Conservation (phyloP, 2,329 filamentous ascomycete genomes). For the Arthrobotrys sinensis region DNA sequence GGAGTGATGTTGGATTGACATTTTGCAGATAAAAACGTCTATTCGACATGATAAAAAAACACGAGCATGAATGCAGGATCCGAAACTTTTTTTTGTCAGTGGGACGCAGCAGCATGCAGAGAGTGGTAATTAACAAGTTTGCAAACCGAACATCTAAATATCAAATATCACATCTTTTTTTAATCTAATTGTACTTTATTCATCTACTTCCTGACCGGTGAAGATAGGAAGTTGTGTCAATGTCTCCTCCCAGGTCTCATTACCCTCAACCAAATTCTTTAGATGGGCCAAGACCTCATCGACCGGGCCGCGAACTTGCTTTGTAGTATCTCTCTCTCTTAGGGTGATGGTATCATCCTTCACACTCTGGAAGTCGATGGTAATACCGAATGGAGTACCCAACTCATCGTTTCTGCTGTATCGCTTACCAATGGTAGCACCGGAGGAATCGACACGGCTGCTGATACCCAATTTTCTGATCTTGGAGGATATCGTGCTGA, state of each 20-base stretch:
- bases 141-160: too few relatives aligned
- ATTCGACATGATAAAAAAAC: too few relatives aligned
- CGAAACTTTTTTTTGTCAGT: background rate
- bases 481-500: slow-evolving; percentile 78
- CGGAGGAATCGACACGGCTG: slow-evolving; percentile 89
- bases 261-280: slow-evolving; percentile 75
- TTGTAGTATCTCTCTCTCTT: slow-evolving; percentile 89
- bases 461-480: slow-evolving; percentile 84
- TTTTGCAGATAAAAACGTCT: background rate
- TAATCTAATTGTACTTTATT: background rate
- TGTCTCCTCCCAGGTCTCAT: slow-evolving; percentile 79
- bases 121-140: too few relatives aligned
- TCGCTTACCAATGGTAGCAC: slow-evolving; percentile 92
- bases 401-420: slow-evolving; percentile 96
- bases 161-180: background rate
- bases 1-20: background rate
- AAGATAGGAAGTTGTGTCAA: slow-evolving; percentile 85
- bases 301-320: slow-evolving; percentile 87
- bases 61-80: too few relatives aligned
- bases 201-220: slow-evolving; percentile 79
- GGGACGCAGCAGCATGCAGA: too few relatives aligned
- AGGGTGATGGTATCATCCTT: slow-evolving; percentile 89
- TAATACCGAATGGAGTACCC: slow-evolving; percentile 93
- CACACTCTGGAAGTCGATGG: slow-evolving; percentile 94
- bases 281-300: slow-evolving; percentile 84